Conservation (phyloP, 106 monocot genomes). For the Apostasia ramifera region DNA sequence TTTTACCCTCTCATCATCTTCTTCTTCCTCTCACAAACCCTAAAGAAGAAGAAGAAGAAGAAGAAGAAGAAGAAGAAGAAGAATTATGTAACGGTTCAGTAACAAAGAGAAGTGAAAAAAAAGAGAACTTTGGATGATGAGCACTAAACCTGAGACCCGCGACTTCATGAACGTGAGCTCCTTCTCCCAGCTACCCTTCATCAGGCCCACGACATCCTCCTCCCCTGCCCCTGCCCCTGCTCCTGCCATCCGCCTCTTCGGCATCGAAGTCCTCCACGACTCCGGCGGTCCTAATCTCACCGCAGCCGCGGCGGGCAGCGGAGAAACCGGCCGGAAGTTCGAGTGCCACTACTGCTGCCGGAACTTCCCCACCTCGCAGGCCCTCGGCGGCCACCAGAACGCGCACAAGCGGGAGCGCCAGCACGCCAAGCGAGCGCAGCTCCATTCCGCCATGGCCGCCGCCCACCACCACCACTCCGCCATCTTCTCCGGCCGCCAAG, state of each 20-base stretch:
- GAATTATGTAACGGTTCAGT: too few relatives aligned
- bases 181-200: constrained; percentile 95
- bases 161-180: constrained; percentile 74
- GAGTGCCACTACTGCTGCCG: constrained; percentile 97
- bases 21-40: neutral
- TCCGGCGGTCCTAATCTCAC: neutral
- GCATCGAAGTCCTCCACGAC: constrained; percentile 52
- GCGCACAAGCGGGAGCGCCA: constrained; percentile 84
- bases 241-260: constrained; percentile 61
- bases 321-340: constrained; percentile 39
- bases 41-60: neutral
- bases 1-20: neutral
- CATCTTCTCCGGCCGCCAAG: constrained; percentile 3
- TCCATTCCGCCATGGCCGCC: constrained; percentile 59
- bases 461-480: constrained; percentile 25
- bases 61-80: neutral
- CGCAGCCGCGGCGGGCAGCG: neutral
- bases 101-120: neutral
- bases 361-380: constrained; percentile 93
- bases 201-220: constrained; percentile 30
- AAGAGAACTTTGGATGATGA: constrained; percentile 10
- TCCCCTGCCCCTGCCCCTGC: constrained; percentile 15
- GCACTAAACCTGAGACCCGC: constrained; percentile 25
- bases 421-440: constrained; percentile 69
- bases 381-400: constrained; percentile 85